Conservation (phyloP, 495 filamentous ascomycete genomes). For the Trichocladium antarcticum region DNA sequence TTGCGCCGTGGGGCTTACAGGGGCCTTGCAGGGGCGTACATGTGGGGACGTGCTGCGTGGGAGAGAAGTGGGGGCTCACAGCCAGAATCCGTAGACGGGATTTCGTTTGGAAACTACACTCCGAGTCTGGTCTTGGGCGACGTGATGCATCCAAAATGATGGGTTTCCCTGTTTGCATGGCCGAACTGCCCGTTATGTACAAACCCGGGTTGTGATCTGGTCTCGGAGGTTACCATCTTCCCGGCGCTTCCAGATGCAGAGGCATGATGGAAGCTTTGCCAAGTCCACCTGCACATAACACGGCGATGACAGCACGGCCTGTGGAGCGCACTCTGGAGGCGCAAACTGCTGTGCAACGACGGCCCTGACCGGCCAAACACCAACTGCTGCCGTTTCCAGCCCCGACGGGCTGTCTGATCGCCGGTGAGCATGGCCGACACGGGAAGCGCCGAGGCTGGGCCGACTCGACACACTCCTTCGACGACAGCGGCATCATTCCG, state of each 20-base stretch:
- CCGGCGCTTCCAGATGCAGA: too few species aligned
- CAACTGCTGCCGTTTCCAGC: not conserved
- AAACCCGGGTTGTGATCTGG: too few species aligned
- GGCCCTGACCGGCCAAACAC: not conserved
- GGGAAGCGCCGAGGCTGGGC: conserved; percentile 26
- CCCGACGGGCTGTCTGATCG: conserved; percentile 1
- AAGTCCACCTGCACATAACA: not conserved
- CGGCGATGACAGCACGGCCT: conserved; percentile 5
- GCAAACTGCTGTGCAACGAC: conserved; percentile 4
- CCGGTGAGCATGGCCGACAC: conserved; percentile 21
- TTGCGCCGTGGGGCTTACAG: conserved; percentile 13
- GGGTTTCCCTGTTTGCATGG: too few species aligned
- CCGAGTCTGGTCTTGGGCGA: too few species aligned
- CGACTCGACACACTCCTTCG: conserved; percentile 35
- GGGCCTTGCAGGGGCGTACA: not conserved
- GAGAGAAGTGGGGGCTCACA: not conserved
- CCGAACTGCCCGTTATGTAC: too few species aligned
- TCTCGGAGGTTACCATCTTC: too few species aligned
- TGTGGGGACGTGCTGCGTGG: not conserved
- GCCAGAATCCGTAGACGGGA: not conserved
- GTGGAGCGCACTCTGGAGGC: conserved; percentile 5
- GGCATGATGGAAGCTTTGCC: not conserved
- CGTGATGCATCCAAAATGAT: too few species aligned
- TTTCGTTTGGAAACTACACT: not conserved
- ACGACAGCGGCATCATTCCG: conserved; percentile 40